These are phyloP conservation scores for Glaciozyma martinii DNA, from an alignment of 768 basidiomycete genomes.

Conservation along the genomic window DNA sequence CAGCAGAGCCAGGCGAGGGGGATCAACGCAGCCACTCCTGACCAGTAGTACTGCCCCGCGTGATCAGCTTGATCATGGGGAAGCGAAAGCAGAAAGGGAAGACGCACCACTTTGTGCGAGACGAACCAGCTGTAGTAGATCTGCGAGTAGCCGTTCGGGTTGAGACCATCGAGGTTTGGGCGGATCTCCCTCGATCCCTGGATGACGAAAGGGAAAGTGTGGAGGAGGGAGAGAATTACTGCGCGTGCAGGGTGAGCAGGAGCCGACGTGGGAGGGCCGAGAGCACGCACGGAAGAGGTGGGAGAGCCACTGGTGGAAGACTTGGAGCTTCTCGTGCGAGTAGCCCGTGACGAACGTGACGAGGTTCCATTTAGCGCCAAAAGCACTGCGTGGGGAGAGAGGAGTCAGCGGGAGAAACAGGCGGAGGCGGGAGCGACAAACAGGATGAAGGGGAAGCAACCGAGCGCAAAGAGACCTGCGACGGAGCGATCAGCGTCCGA, in stretches of 20 bases:
- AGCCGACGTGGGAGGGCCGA: not conserved
- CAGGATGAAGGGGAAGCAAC: constrained; percentile 33
- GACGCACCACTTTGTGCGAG: constrained; percentile 19
- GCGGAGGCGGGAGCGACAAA: too few species aligned
- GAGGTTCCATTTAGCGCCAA: constrained; percentile 35
- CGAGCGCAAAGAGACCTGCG: constrained; percentile 30
- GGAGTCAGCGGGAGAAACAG: too few species aligned
- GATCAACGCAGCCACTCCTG: constrained; percentile 27
- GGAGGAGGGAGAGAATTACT: constrained; percentile 26
- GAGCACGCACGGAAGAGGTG: constrained; percentile 28
- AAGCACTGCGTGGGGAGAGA: not conserved
- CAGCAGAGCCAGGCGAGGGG: constrained; percentile 33
- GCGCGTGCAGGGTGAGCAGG: not conserved
- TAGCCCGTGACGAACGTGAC: constrained; percentile 34
- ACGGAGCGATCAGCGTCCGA: too few species aligned
- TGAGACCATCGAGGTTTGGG: constrained; percentile 25
- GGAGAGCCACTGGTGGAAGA: constrained; percentile 32
- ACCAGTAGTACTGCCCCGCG: constrained; percentile 27
- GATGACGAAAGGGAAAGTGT: constrained; percentile 34
- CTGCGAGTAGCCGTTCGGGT: constrained; percentile 22
- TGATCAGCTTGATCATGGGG: not conserved
- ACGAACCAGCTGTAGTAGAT: constrained; percentile 29
- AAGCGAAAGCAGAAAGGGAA: not conserved
- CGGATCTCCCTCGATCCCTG: constrained; percentile 26
- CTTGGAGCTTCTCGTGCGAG: constrained; percentile 38